Conservation (phyloP, 148 eudicot genomes). For the Vaccinium corymbosum region DNA sequence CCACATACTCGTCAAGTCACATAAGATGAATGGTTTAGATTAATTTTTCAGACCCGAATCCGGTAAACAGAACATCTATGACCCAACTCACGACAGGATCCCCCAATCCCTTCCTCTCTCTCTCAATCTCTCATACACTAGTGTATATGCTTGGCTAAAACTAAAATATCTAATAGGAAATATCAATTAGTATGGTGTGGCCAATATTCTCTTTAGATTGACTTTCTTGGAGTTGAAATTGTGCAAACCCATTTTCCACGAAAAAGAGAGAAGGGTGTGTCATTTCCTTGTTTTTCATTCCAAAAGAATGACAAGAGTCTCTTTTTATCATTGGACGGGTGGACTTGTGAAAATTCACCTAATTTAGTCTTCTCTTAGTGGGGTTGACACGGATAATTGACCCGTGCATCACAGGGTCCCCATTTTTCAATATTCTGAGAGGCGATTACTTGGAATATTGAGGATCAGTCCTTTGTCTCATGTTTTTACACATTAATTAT, state of each 20-base stretch:
- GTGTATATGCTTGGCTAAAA: no score
- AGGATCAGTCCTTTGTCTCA: not conserved
- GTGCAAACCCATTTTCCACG: not conserved
- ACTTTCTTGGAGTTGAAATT: no score
- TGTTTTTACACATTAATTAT: not conserved
- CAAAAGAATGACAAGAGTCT: not conserved
- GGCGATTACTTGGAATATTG: not conserved
- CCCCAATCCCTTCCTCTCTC: no score
- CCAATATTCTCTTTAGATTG: no score
- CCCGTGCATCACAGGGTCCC: constrained; percentile 15
- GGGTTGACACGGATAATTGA: constrained; percentile 24
- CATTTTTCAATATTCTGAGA: not conserved
- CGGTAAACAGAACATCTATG: not conserved
- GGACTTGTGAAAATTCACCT: not conserved
- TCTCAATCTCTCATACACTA: no score
- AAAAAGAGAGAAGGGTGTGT: not conserved
- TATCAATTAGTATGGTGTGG: not conserved
- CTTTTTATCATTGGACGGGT: not conserved
- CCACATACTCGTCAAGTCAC: not conserved
- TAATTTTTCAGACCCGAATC: not conserved
- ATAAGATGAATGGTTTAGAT: not conserved
- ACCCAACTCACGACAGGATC: not conserved
- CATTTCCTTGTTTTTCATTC: no score
- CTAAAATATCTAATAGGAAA: not conserved
- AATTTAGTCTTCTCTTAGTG: not conserved